These are phyloP conservation scores for Apiospora hydei DNA, from an alignment of 2,329 filamentous ascomycete genomes.

Conservation along the genomic window DNA sequence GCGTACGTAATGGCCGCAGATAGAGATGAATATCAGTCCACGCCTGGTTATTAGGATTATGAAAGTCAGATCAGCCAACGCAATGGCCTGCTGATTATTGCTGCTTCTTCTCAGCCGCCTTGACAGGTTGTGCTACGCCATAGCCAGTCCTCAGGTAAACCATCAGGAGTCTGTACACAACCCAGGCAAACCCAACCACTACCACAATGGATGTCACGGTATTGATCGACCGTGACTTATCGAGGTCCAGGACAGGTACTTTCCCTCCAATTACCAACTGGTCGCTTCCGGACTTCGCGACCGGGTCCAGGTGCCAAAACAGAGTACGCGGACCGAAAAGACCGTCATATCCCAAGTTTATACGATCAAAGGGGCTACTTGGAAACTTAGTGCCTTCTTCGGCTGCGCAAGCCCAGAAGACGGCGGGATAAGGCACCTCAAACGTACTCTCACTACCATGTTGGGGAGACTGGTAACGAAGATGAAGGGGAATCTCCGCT, in stretches of 20 bases:
- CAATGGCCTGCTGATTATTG: slow-evolving; percentile 31
- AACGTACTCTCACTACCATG: slow-evolving; percentile 60
- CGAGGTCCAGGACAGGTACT: slow-evolving; percentile 71
- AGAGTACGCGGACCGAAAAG: slow-evolving; percentile 78
- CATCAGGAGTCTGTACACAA: slow-evolving; percentile 64
- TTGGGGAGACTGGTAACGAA: slow-evolving; percentile 78
- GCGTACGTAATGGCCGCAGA: slow-evolving; percentile 1
- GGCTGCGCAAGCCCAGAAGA: slow-evolving; percentile 89
- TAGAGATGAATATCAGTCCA: neutral
- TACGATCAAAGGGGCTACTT: slow-evolving; percentile 83
- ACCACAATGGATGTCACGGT: slow-evolving; percentile 67
- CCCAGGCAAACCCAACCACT: slow-evolving; percentile 71
- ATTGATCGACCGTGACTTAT: slow-evolving; percentile 55
- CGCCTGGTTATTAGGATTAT: neutral
- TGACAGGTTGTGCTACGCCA: slow-evolving; percentile 32
- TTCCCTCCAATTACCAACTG: slow-evolving; percentile 61
- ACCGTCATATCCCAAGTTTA: slow-evolving; percentile 85
- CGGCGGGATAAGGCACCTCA: slow-evolving; percentile 77
- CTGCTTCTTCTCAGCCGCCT: slow-evolving; percentile 38
- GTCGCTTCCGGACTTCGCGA: slow-evolving; percentile 40
- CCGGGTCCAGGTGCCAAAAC: slow-evolving; percentile 80
- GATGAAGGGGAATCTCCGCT: slow-evolving; percentile 79
- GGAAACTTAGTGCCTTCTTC: slow-evolving; percentile 71
- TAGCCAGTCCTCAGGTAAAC: slow-evolving; percentile 47
- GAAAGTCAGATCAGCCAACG: neutral